Percentiles rank a stretch among this genome's conserved stretches.
These are phyloP conservation scores for Pichia exigua DNA, from an alignment of 805 yeast species.

Conservation along the genomic window DNA sequence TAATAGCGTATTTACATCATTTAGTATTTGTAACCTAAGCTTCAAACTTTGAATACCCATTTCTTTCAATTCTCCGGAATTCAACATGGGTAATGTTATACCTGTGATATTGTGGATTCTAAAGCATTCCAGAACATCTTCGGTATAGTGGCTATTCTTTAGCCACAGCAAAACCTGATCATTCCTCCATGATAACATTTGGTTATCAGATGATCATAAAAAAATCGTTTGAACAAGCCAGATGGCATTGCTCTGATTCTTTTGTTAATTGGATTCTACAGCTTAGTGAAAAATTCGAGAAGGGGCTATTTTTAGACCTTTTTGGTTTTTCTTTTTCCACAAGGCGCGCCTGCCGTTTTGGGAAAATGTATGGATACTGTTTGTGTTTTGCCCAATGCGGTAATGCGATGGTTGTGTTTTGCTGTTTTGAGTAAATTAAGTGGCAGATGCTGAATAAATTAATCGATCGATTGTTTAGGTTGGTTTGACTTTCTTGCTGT, in stretches of 20 bases:
- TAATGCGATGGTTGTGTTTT: background rate
- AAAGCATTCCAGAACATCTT: conserved; percentile 30
- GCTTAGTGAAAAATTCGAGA: too few relatives aligned
- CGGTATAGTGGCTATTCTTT: conserved; percentile 18
- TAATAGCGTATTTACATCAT: conserved; percentile 48
- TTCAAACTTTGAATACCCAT: conserved; percentile 52
- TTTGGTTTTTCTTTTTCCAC: background rate
- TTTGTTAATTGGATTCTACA: too few relatives aligned
- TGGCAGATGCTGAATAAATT: background rate
- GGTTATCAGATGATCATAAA: too few relatives aligned
- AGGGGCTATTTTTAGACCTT: background rate
- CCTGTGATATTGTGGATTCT: conserved; percentile 63
- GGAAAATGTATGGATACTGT: background rate
- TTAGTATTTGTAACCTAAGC: conserved; percentile 52
- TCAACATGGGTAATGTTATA: conserved; percentile 58
- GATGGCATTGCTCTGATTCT: too few relatives aligned
- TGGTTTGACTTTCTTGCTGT: background rate
- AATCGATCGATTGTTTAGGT: background rate
- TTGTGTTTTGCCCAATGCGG: conserved; percentile 2
- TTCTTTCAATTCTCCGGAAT: conserved; percentile 64
- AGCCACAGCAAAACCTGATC: conserved; percentile 28
- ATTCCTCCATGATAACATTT: conserved; percentile 23
- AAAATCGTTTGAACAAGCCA: background rate
- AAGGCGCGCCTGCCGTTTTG: background rate
- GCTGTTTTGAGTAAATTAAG: background rate